These are phyloP conservation scores for Blastobotrys illinoisensis DNA, from an alignment of 1,139 yeast species.

Conservation along the genomic window DNA sequence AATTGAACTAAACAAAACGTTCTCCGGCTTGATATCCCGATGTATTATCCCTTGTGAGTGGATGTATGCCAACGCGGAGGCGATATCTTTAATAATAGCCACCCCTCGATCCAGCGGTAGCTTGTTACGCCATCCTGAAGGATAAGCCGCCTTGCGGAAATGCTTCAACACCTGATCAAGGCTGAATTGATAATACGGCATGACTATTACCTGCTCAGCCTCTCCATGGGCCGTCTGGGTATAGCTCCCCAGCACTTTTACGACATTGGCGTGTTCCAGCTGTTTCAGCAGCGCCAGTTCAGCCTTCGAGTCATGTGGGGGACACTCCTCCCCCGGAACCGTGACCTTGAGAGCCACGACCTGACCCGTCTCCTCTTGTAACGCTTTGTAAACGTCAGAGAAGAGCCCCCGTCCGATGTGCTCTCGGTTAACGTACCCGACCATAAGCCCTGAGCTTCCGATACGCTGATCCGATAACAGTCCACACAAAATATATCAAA, in stretches of 20 bases:
- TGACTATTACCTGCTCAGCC: slow-evolving; percentile 38
- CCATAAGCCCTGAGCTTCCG: not conserved
- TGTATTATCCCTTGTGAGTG: slow-evolving; percentile 68
- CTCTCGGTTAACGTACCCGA: slow-evolving; percentile 1
- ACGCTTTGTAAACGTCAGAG: slow-evolving; percentile 35
- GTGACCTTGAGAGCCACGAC: slow-evolving; percentile 42
- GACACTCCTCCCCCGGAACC: slow-evolving; percentile 43
- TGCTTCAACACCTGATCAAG: slow-evolving; percentile 34
- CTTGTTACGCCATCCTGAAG: slow-evolving; percentile 29
- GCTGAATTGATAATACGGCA: slow-evolving; percentile 38
- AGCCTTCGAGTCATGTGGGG: slow-evolving; percentile 44
- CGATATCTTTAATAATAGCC: slow-evolving; percentile 40
- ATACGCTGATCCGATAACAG: not conserved
- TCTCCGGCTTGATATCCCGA: slow-evolving; percentile 81
- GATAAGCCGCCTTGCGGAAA: slow-evolving; percentile 31
- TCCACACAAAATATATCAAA: not conserved
- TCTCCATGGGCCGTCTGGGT: slow-evolving; percentile 25
- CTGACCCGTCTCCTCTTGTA: slow-evolving; percentile 10
- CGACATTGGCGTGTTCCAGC: slow-evolving; percentile 20
- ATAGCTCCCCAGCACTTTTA: slow-evolving; percentile 31
- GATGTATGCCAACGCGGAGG: slow-evolving; percentile 46
- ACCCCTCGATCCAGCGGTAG: slow-evolving; percentile 26
- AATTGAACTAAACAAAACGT: slow-evolving; percentile 46
- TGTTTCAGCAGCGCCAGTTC: slow-evolving; percentile 38
- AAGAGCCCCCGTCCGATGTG: slow-evolving; percentile 28